phyloP scores from a whole-genome alignment of 2,329 filamentous ascomycete species.

The Neopestalotiopsis sp. region DNA sequence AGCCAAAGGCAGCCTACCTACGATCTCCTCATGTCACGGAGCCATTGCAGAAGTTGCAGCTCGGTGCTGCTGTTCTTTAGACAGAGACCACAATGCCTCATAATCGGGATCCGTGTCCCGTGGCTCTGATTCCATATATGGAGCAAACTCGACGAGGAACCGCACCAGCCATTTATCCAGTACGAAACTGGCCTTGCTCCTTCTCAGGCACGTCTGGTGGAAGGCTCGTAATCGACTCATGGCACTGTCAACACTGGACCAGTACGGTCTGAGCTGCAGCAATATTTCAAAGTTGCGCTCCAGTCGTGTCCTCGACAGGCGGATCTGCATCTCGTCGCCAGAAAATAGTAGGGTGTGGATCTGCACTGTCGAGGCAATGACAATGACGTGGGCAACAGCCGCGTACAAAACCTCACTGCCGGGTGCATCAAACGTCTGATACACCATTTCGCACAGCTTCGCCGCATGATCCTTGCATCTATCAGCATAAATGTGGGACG shows the following conservation, averaged over 20 bases:
- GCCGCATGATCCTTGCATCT: conserved; percentile 46
- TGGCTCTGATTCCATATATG: conserved; percentile 29
- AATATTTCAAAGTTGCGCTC: conserved; percentile 51
- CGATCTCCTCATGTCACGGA: too few relatives aligned
- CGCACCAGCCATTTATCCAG: conserved; percentile 48
- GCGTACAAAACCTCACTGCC: conserved; percentile 47
- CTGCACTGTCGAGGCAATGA: conserved; percentile 51
- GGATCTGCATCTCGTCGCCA: conserved; percentile 39
- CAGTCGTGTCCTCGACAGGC: conserved; percentile 39
- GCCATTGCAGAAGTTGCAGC: neutral
- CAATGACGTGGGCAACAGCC: conserved; percentile 51
- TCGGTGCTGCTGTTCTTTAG: conserved; percentile 19
- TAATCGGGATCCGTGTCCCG: conserved; percentile 28
- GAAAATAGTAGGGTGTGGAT: conserved; percentile 51
- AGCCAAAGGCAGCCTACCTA: too few relatives aligned
- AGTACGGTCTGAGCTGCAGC: conserved; percentile 43
- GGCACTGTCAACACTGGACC: conserved; percentile 44
- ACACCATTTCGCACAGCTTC: conserved; percentile 45
- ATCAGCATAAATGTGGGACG: conserved; percentile 39
- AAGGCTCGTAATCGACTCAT: conserved; percentile 45
- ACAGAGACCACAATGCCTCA: conserved; percentile 27
- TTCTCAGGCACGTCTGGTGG: conserved; percentile 44
- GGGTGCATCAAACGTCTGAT: conserved; percentile 39
- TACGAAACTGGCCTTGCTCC: conserved; percentile 41
- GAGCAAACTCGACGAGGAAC: conserved; percentile 40